A percentile compares a stretch with the other conserved stretches of the same genome.
Evolutionary conservation across 768 basidiomycete genomes (phyloP).

Genomic region (Xerocomus spinulosus): DNA sequence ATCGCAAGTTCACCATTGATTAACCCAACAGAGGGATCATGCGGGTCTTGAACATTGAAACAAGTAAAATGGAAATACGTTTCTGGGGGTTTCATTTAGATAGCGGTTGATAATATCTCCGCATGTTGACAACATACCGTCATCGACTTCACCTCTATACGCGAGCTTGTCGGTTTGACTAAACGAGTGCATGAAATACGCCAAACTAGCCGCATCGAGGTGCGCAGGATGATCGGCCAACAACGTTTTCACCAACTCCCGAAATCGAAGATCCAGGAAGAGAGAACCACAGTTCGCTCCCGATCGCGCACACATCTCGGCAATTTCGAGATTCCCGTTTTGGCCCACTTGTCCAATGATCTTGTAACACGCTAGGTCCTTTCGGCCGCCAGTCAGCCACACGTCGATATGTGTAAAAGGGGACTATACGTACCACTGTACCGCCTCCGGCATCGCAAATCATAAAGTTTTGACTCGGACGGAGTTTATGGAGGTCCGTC

Average conservation of each 20-base stretch:
- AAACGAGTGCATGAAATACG: constrained; percentile 87
- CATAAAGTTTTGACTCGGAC: constrained; percentile 80
- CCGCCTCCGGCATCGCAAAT: constrained; percentile 92
- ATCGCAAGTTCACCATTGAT: constrained; percentile 81
- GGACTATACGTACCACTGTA: constrained; percentile 49
- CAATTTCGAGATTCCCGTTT: constrained; percentile 80
- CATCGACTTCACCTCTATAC: constrained; percentile 69
- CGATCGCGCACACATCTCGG: constrained; percentile 83
- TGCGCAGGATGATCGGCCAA: constrained; percentile 82
- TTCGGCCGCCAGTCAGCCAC: constrained; percentile 9
- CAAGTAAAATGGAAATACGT: constrained; percentile 86
- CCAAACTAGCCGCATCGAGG: constrained; percentile 74
- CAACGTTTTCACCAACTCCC: constrained; percentile 72
- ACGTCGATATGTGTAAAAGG: neutral
- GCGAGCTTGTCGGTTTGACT: constrained; percentile 84
- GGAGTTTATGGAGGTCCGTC: constrained; percentile 73
- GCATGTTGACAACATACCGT: constrained; percentile 42
- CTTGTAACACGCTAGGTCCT: constrained; percentile 57
- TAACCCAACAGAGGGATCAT: constrained; percentile 75
- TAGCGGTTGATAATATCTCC: neutral
- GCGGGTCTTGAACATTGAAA: constrained; percentile 81
- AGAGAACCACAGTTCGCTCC: constrained; percentile 86
- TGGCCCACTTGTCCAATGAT: constrained; percentile 77
- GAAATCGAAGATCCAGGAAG: constrained; percentile 83
- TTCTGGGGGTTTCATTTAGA: constrained; percentile 39